phyloP scores from a whole-genome alignment of 345 rosid genomes.

The Citrus unshiu region DNA sequence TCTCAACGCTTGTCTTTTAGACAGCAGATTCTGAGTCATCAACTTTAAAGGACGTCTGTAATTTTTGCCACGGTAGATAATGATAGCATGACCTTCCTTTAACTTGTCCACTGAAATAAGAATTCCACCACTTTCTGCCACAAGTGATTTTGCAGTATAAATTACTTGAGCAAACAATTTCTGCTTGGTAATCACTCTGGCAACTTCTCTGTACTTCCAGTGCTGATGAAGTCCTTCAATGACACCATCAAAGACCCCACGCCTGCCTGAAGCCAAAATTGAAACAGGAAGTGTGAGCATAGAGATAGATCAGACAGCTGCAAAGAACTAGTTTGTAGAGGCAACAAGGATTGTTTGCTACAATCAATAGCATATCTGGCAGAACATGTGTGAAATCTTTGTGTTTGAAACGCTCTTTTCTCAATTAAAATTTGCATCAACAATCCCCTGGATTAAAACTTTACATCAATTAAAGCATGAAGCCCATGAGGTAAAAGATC shows the following conservation, averaged over 20 bases:
- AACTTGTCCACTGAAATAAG: slow-evolving; percentile 69
- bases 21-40: slow-evolving; percentile 50
- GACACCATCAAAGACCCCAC: slow-evolving; percentile 82
- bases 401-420: background rate
- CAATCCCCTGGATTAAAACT: background rate
- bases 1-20: slow-evolving; percentile 62
- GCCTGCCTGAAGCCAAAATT: slow-evolving; percentile 53
- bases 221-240: slow-evolving; percentile 89
- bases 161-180: slow-evolving; percentile 48
- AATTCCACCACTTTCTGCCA: slow-evolving; percentile 76
- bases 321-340: background rate
- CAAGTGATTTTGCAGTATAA: slow-evolving; percentile 61
- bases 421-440: background rate
- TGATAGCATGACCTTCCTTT: slow-evolving; percentile 68
- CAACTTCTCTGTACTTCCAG: slow-evolving; percentile 89
- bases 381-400: background rate
- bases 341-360: background rate
- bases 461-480: background rate
- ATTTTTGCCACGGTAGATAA: slow-evolving; percentile 83
- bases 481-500: background rate
- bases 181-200: slow-evolving; percentile 77
- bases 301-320: background rate
- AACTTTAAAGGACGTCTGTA: slow-evolving; percentile 60
- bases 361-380: background rate
- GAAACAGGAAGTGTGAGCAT: slow-evolving; percentile 2